phyloP scores from a whole-genome alignment of 805 yeast species.

The Blastobotrys chiropterorum region DNA sequence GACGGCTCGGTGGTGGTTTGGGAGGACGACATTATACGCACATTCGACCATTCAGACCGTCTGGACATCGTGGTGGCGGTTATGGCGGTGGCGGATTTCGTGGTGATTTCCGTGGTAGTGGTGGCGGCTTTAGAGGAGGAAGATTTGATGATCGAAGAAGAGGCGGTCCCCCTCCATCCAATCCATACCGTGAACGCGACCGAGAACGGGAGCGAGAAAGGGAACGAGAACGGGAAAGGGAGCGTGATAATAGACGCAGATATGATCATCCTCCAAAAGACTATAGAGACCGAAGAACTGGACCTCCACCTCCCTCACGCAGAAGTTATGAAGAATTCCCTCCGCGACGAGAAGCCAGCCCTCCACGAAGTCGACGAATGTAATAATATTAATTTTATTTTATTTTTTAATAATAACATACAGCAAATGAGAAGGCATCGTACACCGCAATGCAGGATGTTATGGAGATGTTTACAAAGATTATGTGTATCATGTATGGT shows the following conservation, averaged over 20 bases:
- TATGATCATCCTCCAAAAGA: not conserved
- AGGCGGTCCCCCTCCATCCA: no score
- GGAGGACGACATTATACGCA: slow-evolving; percentile 72
- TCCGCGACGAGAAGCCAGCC: no score
- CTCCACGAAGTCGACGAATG: not conserved
- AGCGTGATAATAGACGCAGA: not conserved
- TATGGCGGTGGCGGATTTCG: slow-evolving; percentile 9
- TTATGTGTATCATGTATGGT: no score
- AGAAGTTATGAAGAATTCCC: no score
- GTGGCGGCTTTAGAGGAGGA: slow-evolving; percentile 5
- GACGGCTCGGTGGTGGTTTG: slow-evolving; percentile 77
- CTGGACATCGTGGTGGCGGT: slow-evolving; percentile 12
- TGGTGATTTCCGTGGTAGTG: slow-evolving; percentile 7
- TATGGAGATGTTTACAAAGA: no score
- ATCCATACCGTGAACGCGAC: slow-evolving; percentile 7
- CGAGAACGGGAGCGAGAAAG: slow-evolving; percentile 17
- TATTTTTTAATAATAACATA: not conserved
- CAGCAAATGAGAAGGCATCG: no score
- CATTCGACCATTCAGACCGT: slow-evolving; percentile 14
- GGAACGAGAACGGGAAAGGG: slow-evolving; percentile 5
- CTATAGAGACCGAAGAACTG: no score
- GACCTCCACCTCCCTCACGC: no score
- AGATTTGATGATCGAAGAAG: slow-evolving; percentile 9
- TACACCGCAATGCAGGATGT: no score
- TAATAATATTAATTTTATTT: no score